Evolutionary conservation across 345 rosid species (phyloP), one percentile per base, ranked within the genome.

Genomic region (Pugionium cornutum): DNA sequence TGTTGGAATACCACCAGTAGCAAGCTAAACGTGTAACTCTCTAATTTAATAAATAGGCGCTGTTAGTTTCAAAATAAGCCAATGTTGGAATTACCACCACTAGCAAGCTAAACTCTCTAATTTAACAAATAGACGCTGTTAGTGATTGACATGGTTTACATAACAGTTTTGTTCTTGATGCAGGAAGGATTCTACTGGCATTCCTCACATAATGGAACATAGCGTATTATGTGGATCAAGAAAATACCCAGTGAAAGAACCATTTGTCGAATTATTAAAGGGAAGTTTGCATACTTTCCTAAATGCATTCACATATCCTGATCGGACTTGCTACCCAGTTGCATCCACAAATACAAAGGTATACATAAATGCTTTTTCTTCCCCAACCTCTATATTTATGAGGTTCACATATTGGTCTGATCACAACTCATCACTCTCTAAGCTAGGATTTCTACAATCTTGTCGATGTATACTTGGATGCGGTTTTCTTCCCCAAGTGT

Each of bases 401-500:
- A 8, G 11, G 67, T 73, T 36, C 6, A 4, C 40, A 2, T 36
- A 33, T 32, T 55, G 18, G 8, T 30, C 46, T 56, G 53, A 48
- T 40, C 30, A 49, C 25, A 30, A 74, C 67, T 64, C 70, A 50
- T 71, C 9, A 58, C 62, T 83, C 82, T 70, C 65, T 52, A 58
- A 32, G 50, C 62, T 83, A 94, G 99, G 97, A 94, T 76, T 94
- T 90, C 70, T 94, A 90, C 75, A 94, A 90, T 70, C 82, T 92
- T 70, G 98, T 92, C 44, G 97, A 92, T 79, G 98, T 92, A 50
- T 92, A 92, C 74, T 75, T 92, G 70, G 97, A 92, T 80, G 97
- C 97, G 65, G 97, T 92, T 65, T 92, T 92, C 86, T 92, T 89
- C 81, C 98, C 97, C 34, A 89, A 89, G 75, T 92, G 98, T 76